These are phyloP conservation scores for Volvox reticuliferus DNA, from an alignment of 139 green algal genomes.

Conservation along the genomic window DNA sequence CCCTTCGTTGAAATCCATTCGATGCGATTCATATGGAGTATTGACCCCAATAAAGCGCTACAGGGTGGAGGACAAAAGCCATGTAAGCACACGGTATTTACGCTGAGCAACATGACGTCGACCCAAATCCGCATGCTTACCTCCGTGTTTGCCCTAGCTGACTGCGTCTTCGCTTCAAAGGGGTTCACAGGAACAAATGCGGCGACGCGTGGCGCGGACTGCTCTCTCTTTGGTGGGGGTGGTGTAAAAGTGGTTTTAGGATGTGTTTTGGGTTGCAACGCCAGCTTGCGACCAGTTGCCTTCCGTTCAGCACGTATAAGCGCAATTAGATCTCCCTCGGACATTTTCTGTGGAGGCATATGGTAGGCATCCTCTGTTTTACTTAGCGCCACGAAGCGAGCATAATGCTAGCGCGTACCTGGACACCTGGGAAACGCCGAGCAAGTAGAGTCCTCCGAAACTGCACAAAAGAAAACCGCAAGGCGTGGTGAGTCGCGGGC, in stretches of 20 bases:
- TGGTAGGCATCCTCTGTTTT: not conserved
- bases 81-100: not conserved
- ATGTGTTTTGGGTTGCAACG: not conserved
- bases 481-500: not conserved
- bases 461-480: slow-evolving; percentile 19
- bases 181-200: slow-evolving; percentile 26
- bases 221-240: slow-evolving; percentile 37
- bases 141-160: slow-evolving; percentile 12
- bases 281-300: slow-evolving; percentile 39
- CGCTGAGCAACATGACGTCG: too few species aligned
- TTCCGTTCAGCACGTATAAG: slow-evolving; percentile 53
- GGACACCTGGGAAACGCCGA: slow-evolving; percentile 52
- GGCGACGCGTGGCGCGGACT: too few species aligned
- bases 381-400: not conserved
- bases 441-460: slow-evolving; percentile 48
- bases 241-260: slow-evolving; percentile 49
- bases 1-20: slow-evolving; percentile 15
- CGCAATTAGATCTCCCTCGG: slow-evolving; percentile 22
- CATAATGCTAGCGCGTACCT: not conserved
- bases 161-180: slow-evolving; percentile 12
- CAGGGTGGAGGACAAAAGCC: not conserved
- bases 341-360: slow-evolving; percentile 15
- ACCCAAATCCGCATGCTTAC: not conserved
- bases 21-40: slow-evolving; percentile 30
- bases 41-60: slow-evolving; percentile 34